phyloP scores from a whole-genome alignment of 2,329 filamentous ascomycete species.

The Beauveria varroae region DNA sequence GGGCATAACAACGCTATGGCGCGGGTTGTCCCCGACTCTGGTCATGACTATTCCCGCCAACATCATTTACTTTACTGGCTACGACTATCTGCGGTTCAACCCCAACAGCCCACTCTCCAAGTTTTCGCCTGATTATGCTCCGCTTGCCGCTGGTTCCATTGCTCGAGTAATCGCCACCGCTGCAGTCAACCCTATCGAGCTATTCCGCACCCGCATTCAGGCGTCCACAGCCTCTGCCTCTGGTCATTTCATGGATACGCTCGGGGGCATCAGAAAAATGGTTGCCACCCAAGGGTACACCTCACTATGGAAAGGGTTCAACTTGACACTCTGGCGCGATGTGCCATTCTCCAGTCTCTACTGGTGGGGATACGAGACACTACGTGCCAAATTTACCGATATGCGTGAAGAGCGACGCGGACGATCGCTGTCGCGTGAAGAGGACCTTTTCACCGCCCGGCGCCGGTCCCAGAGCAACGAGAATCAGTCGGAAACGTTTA shows the following conservation, averaged over 20 bases:
- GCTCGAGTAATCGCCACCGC: conserved; percentile 76
- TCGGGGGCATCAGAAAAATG: conserved; percentile 71
- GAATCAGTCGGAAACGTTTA: conserved; percentile 68
- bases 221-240: conserved; percentile 57
- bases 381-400: conserved; percentile 64
- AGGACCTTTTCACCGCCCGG: conserved; percentile 34
- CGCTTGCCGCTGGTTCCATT: conserved; percentile 69
- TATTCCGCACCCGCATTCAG: conserved; percentile 89
- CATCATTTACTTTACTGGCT: conserved; percentile 97
- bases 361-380: conserved; percentile 94
- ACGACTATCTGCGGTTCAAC: conserved; percentile 84
- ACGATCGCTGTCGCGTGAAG: conserved; percentile 27
- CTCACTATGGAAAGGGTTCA: conserved; percentile 84
- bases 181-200: conserved; percentile 82
- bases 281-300: conserved; percentile 67
- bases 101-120: conserved; percentile 62
- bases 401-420: conserved; percentile 49
- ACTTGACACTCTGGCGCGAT: conserved; percentile 89
- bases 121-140: conserved; percentile 62
- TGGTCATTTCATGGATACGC: conserved; percentile 70
- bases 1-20: conserved; percentile 79
- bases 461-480: conserved; percentile 56
- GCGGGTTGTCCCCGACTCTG: conserved; percentile 86
- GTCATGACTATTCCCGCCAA: conserved; percentile 92
- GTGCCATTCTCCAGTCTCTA: conserved; percentile 96